Evolutionary conservation across 176 grass and related monocot genomes (phyloP).

Genomic region (Aegilops longissima): DNA sequence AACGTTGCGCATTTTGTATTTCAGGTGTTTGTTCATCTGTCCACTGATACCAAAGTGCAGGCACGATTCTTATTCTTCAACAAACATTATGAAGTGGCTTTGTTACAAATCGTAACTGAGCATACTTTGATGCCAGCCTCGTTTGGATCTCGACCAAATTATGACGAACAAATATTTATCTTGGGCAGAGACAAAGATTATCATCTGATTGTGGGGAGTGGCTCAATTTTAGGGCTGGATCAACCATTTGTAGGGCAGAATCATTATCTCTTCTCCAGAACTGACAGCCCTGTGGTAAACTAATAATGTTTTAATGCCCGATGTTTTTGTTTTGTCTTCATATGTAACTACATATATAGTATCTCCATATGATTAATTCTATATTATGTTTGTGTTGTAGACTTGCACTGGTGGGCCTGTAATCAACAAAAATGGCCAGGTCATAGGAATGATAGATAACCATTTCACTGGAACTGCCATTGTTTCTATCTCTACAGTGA

Average conservation of each 20-base stretch:
- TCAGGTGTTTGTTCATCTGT: not conserved
- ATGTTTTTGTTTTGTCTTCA: not conserved
- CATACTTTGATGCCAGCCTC: not conserved
- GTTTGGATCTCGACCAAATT: not conserved
- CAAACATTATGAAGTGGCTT: not conserved
- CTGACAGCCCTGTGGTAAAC: not conserved
- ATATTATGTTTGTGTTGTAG: not conserved
- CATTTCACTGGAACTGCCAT: too few relatives aligned
- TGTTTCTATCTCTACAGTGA: too few relatives aligned
- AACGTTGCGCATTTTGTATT: not conserved
- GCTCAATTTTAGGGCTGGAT: not conserved
- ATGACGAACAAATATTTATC: not conserved
- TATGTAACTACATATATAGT: not conserved
- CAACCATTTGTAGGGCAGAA: not conserved
- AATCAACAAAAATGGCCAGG: too few relatives aligned
- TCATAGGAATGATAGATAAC: too few relatives aligned
- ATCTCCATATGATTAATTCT: too few relatives aligned
- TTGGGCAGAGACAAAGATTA: not conserved
- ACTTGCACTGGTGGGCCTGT: not conserved
- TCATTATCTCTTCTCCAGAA: not conserved
- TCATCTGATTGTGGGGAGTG: not conserved
- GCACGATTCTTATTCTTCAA: not conserved
- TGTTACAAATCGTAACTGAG: not conserved
- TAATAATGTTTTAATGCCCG: not conserved
- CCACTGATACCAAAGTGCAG: not conserved